Evolutionary conservation across 2,329 filamentous ascomycete species (phyloP), one percentile per base, ranked within the genome.

Genomic region (Botrytis paeoniae): DNA sequence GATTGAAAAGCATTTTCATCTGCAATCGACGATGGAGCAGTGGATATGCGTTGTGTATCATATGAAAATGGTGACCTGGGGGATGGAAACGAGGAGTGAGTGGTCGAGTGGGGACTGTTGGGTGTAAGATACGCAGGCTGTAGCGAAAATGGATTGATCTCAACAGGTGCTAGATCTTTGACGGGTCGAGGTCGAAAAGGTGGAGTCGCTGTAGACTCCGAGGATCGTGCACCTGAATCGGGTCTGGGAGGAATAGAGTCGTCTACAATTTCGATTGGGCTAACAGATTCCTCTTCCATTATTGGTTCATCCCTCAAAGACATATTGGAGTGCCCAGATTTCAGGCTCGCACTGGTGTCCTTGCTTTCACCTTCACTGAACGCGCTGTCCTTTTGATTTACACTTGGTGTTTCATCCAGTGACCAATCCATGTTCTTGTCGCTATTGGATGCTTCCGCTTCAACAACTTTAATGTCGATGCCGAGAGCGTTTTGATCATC

Each of bases 1-100:
- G 92, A 93, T 73, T 90, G 89, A 80, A 93, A 91, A 54, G 86
- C 89, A 73, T 89, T 91, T 76, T 92, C 92, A 75, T 94, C 92
- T 0, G 89, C 88, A 61, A 91, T 85, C 0, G 92, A 94, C 1
- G 92, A 95, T 9, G 91, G 89, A 3, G 92, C 90, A 2, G 92
- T 94, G 9, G 92, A 93, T 41, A 94, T 88, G 32, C 91, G 88
- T 70, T 92, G 90, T 1, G 88, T 88, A 75, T 95, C 92, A 72
- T 93, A 90, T 6, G 89, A 90, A 81, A 92, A 84, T 73, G 90
- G 85, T 74, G 91, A 88, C 70, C 91, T 88, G 0, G 92, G 92
- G 8, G 92, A 94, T 1, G 92, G 86, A 83, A 81, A 78, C 7
- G 79, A 78, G 18, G 80, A 80, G 87, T 79, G 89, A 84, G 75